Evolutionary conservation across 2,329 filamentous ascomycete genomes (phyloP), one percentile per base, ranked within the genome.

Genomic region (Rhynchosporium graminicola): DNA sequence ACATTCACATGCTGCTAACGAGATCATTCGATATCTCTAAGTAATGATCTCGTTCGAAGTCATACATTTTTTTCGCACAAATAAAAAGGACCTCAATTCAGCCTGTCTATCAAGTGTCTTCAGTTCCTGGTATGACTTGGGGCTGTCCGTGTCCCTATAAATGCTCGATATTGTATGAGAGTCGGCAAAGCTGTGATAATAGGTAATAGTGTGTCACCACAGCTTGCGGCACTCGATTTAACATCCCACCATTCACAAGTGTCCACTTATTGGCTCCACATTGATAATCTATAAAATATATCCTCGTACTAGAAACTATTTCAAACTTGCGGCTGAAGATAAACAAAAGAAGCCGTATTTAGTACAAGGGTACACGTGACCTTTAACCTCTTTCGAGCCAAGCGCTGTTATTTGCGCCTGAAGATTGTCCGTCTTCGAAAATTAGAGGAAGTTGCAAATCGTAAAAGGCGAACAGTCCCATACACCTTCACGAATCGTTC

Each of bases 391-490:
- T 36, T 36, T 36, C 20, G 15, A 46, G 43, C 26, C 26, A 59
- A 54, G 2, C 20, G 33, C 29, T 47, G 43, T 57, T 57, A 43
- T 43, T 43, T 15, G 47, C 38, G 36, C 50, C 43, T 46, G 43
- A 33, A 3, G 50, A 3, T 31, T 26, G 26, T 12, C 38, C 31
- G 42, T 31, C 10, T 36, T 46, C 42, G 40, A 47, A 38, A 40
- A 38, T 58, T 38, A 26, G 56, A 58, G 42, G 43, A 28, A 38
- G 28, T 50, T 48, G 59, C 55, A 36, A 46, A 1, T 12, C 40
- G 20, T 10, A 47, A 33, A 29, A n/a, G 31, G 31, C 48, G 38
- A 60, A 64, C 15, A 62, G 46, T 29, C 56, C 29, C 61, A 61
- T 20, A n/a, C 51, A 40, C 43, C 60, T 47, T 33, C 47, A 31